phyloP scores from a whole-genome alignment of 2,329 filamentous ascomycete species.

The Venturia aucupariae region DNA sequence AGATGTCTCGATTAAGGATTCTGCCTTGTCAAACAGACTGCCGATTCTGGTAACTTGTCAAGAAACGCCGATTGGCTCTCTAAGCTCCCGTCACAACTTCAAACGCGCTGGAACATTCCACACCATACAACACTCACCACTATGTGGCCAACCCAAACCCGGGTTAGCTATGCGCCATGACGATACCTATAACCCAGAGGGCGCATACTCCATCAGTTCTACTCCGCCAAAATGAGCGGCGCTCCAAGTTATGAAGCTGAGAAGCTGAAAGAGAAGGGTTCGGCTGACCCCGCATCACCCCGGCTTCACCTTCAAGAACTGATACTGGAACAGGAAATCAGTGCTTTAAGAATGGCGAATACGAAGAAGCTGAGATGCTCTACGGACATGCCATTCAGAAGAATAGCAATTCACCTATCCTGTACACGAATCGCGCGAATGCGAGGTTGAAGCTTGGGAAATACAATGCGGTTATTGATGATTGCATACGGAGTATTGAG shows the following conservation, averaged over 20 bases:
- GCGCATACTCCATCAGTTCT: neutral
- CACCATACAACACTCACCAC: neutral
- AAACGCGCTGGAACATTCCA: neutral
- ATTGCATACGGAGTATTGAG: constrained; percentile 66
- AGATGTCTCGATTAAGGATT: neutral
- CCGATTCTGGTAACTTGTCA: neutral
- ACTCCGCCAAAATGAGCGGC: neutral
- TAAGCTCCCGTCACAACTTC: neutral
- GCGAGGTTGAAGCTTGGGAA: constrained; percentile 63
- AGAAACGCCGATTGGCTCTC: neutral
- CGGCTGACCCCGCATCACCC: neutral
- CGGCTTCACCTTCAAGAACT: neutral
- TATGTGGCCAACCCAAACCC: neutral
- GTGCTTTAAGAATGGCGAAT: constrained; percentile 58
- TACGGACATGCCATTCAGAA: constrained; percentile 74
- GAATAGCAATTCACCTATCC: constrained; percentile 64
- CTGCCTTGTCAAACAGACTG: neutral
- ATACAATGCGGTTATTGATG: constrained; percentile 66
- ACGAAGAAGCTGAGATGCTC: constrained; percentile 52
- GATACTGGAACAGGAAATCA: constrained; percentile 44
- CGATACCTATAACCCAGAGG: neutral
- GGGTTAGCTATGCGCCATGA: neutral
- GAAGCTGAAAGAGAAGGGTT: constrained; percentile 8
- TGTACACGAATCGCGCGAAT: constrained; percentile 88
- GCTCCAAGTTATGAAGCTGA: constrained; percentile 7